Base-by-base conservation (phyloP, 179 eudicot genomes). In the Beta corolliflora region DNA sequence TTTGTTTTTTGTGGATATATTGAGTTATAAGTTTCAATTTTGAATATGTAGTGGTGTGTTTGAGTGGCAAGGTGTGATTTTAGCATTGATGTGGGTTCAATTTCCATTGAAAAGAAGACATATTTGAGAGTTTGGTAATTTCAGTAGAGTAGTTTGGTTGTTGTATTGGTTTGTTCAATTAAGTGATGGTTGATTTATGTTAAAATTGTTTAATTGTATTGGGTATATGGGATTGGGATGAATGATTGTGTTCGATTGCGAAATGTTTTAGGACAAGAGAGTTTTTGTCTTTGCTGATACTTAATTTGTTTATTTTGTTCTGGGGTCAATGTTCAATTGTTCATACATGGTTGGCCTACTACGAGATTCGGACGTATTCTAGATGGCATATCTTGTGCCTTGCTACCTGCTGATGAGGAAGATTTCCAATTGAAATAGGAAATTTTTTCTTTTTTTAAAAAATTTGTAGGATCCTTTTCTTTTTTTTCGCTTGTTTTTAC, bases 401-500 rank as follows among this genome's bases (percentile, higher is more conserved):
- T 52, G 74, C 48, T 66, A 21, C 77, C 16, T 55, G 52, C 31
- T 64, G n/a, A 59, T 60, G 41, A n/a, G 54, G 58, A 25, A 44
- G 23, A 53, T 41, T n/a, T 75, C 16, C 7, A 36, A 50, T 67
- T 79, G 50, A 56, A 52, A 29, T 79, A 77, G 77, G 58, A 55
- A 1, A 16, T 69, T 4, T 41, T 77, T 66, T 50, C 25, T 16
- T 58, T 9, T 21, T 77, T 66, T n/a, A n/a, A 21, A 7, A 16
- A 73, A 71, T n/a, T 76, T 76, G 52, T 80, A 84, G 88, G 81
- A 52, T n/a, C 36, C 71, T 16, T 63, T 67, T 63, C 52, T 77
- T 48, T 85, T 73, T 68, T 79, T 48, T 71, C 78, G 82, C 52
- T 73, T 79, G 86, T 84, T 80, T 87, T 84, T 81, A 88, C 84